Evolutionary conservation across 2,329 filamentous ascomycete species (phyloP), one percentile per base, ranked within the genome.

Genomic region (Fusarium floridanum): DNA sequence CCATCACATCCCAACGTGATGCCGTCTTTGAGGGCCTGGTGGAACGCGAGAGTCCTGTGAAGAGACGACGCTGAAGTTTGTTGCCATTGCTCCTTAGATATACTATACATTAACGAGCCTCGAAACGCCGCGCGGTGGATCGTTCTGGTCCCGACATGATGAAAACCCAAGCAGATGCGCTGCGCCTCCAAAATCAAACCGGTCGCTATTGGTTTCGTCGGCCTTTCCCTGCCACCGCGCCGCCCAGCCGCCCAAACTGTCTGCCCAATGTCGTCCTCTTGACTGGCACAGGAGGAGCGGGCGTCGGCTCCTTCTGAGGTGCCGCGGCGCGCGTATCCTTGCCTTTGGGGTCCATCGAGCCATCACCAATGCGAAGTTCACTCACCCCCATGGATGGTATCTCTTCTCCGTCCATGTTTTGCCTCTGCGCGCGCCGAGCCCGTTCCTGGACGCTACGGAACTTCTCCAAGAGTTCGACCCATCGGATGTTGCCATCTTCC

Each of bases 401-500:
- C 59, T 90, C 87, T 37, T 87, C 84, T 6, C 87, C 84, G 16
- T 90, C 88, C 55, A 87, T 82, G 60, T 86, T 87, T 62, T 89
- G 83, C 68, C 91, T 86, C 79, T 95, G 92, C 14, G 90, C 87
- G 63, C 95, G 89, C 64, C 95, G 90, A 7, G 95, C 93, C 70
- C 91, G 91, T 76, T 99, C 97, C 80, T 99, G 97, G 2, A 97
- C 96, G 62, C 89, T 91, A 76, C 94, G 94, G 84, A 99, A 99
- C 80, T 98, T 98, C 74, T 99, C 97, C 6, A 99, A 88, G 39
- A 99, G 88, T 77, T 99, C 97, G 4, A 90, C 91, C 97, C 97
- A 99, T 65, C 93, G 92, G 77, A 99, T 97, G 37, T 91, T 92
- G 64, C 90, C 91, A 65, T 98, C 95, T 74, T 97, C 94, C 65